phyloP scores from a whole-genome alignment of 1,284 basidiomycete genomes.

The Taiwanofungus camphoratus region DNA sequence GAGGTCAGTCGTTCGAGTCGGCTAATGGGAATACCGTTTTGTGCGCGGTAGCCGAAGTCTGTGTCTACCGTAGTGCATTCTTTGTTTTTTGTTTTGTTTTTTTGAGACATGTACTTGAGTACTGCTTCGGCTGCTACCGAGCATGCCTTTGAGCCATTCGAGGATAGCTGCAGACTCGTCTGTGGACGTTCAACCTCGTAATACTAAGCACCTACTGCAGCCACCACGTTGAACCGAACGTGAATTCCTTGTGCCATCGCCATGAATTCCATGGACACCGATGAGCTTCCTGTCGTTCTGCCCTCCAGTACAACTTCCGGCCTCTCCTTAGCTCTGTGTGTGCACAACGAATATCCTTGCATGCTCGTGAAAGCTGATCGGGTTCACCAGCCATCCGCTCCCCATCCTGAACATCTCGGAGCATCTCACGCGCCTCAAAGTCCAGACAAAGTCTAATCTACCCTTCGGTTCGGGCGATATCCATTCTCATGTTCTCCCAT shows the following conservation, averaged over 20 bases:
- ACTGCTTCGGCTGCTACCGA: too few species aligned
- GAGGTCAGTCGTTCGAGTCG: slow-evolving; percentile 49
- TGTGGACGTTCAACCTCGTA: too few species aligned
- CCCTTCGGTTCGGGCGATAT: slow-evolving; percentile 54
- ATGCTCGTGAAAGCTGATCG: slow-evolving; percentile 7
- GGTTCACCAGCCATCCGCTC: slow-evolving; percentile 73
- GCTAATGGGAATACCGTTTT: slow-evolving; percentile 36
- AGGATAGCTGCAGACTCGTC: too few species aligned
- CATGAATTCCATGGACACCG: slow-evolving; percentile 74
- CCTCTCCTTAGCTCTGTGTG: slow-evolving; percentile 66
- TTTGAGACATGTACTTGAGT: too few species aligned
- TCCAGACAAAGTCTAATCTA: slow-evolving; percentile 58
- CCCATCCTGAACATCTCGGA: slow-evolving; percentile 97
- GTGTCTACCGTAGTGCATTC: not conserved
- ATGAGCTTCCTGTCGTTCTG: slow-evolving; percentile 67
- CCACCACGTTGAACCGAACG: not conserved
- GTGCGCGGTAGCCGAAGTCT: not conserved
- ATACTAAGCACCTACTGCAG: too few species aligned
- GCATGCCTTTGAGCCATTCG: too few species aligned
- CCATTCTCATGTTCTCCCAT: not conserved
- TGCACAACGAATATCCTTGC: too few species aligned
- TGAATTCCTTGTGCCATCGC: slow-evolving; percentile 13
- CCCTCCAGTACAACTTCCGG: slow-evolving; percentile 64
- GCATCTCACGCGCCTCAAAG: slow-evolving; percentile 80
- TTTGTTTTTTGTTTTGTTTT: not conserved